Evolutionary conservation across 192 early-diverging fungal species (phyloP).

Genomic region (Coemansia sp.): DNA sequence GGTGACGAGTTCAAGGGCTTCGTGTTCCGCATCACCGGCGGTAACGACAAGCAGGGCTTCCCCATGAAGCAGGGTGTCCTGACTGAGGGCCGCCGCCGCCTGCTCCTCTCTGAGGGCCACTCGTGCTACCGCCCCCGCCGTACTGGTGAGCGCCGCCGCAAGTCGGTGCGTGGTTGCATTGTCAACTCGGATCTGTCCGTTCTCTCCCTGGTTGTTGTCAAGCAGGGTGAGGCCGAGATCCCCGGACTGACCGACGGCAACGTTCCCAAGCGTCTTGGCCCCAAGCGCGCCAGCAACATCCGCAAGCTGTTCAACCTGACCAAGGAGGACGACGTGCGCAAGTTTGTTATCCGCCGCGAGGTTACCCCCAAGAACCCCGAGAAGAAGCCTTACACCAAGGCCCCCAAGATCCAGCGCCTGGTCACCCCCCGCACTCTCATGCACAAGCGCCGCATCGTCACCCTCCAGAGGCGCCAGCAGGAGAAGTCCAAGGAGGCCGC

Average conservation of each 20-base stretch:
- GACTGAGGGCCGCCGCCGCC: conserved; percentile 70
- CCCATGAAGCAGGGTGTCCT: conserved; percentile 99
- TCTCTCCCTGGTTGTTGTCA: conserved; percentile 91
- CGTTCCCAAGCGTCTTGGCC: conserved; percentile 96
- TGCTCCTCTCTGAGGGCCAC: conserved; percentile 89
- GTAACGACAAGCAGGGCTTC: conserved; percentile 99
- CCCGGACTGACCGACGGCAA: conserved; percentile 92
- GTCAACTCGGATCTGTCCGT: conserved; percentile 92
- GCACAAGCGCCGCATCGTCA: conserved; percentile 86
- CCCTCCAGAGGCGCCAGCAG: conserved; percentile 84
- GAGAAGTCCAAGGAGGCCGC: conserved; percentile 71
- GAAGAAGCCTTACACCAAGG: conserved; percentile 96
- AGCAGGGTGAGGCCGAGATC: conserved; percentile 96
- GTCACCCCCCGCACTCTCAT: conserved; percentile 96
- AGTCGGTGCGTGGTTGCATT: conserved; percentile 99
- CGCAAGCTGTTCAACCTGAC: conserved; percentile 98
- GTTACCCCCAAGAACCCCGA: conserved; percentile 79
- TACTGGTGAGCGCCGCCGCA: conserved; percentile 97
- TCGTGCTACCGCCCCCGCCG: conserved; percentile 98
- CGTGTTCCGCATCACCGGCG: conserved; percentile 98
- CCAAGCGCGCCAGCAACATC: conserved; percentile 98
- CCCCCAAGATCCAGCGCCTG: conserved; percentile 93
- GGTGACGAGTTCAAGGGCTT: conserved; percentile 99
- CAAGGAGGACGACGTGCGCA: conserved; percentile 99
- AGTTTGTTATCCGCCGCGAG: conserved; percentile 99